phyloP scores from a whole-genome alignment of 2,329 filamentous ascomycete genomes.

The Albophoma yamanashiensis region DNA sequence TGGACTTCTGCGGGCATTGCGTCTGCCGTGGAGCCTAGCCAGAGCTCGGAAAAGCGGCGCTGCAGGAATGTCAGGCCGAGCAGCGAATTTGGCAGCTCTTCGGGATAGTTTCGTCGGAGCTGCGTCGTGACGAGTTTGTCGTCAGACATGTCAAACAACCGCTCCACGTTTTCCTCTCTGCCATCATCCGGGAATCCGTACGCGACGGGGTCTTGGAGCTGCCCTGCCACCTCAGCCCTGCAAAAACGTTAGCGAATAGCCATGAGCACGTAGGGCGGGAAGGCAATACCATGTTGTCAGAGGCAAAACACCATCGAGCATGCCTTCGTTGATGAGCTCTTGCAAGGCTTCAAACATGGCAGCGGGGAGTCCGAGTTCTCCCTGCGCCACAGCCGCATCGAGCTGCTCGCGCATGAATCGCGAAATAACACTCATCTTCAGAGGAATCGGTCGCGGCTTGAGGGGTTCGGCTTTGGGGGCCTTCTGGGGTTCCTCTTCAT shows the following conservation, averaged over 20 bases:
- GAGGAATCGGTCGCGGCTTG: constrained; percentile 6
- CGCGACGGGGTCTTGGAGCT: neutral
- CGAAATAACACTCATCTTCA: constrained; percentile 14
- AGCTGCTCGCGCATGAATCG: constrained; percentile 11
- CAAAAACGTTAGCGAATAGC: neutral
- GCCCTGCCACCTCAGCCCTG: constrained; percentile 3
- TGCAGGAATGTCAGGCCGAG: constrained; percentile 17
- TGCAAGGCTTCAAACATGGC: constrained; percentile 15
- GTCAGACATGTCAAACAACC: constrained; percentile 14
- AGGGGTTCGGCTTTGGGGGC: neutral
- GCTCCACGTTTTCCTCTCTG: constrained; percentile 16
- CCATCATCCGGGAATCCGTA: constrained; percentile 8
- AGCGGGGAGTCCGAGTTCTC: constrained; percentile 14
- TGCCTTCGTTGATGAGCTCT: constrained; percentile 13
- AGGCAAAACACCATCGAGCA: constrained; percentile 13
- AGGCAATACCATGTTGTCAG: constrained; percentile 21
- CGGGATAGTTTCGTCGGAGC: constrained; percentile 12
- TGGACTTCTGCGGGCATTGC: constrained; percentile 14
- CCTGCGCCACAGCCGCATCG: constrained; percentile 2
- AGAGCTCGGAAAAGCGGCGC: constrained; percentile 17
- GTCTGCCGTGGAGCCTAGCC: constrained; percentile 17
- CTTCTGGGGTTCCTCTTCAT: neutral
- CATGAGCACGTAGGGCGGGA: neutral
- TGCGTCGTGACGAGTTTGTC: constrained; percentile 18
- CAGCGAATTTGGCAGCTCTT: constrained; percentile 13